Base-by-base conservation (phyloP, 805 yeast genomes). In the Tetrapisispora iriomotensis region DNA sequence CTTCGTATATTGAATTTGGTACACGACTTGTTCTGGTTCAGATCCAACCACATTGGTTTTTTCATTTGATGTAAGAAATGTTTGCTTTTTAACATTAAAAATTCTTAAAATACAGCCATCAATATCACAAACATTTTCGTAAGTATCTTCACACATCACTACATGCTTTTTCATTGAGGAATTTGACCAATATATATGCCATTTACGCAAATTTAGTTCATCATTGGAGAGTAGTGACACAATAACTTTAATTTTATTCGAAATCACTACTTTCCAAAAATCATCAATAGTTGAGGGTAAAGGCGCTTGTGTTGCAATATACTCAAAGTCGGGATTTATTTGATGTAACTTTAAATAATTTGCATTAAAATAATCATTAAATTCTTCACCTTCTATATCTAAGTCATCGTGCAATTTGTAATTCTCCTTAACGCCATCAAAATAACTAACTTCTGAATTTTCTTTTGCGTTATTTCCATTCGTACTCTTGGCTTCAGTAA, bases 251-350 rank as follows among this genome's bases (percentile, higher is more conserved):
- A 77, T 71, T 3, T 69, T 59, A 49, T 83, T 75, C 27, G 79
- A 73, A 43, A 76, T 67, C 0, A 84, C 74, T 56, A 86, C 83
- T 47, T 77, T 81, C 95, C 96, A 90, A 54, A 92, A 90, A 58
- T 90, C 96, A 25, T 80, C 82, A 31, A 80, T 70, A 0, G 97
- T 90, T 17, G 74, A 70, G 3, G 67, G 68, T 31, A 83, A 57
- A 2, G 98, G 98, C 1, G 96, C 98, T 56, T 90, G 96, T 1
- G 94, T 75, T 0, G 95, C 96, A 45, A 88, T 82, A 52, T 81
- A 82, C 28, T 67, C 54, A 55, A 48, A 62, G 40, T 54, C 53
- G 3, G 46, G 65, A 53, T 53, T 68, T 49, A 58, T 67, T 49
- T 53, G 69, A 52, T 48, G 67, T 42, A 63, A 50, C 23, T 45